These are phyloP conservation scores for Emmonsiellopsis sp. DNA, from an alignment of 2,329 filamentous ascomycete genomes.

Conservation along the genomic window DNA sequence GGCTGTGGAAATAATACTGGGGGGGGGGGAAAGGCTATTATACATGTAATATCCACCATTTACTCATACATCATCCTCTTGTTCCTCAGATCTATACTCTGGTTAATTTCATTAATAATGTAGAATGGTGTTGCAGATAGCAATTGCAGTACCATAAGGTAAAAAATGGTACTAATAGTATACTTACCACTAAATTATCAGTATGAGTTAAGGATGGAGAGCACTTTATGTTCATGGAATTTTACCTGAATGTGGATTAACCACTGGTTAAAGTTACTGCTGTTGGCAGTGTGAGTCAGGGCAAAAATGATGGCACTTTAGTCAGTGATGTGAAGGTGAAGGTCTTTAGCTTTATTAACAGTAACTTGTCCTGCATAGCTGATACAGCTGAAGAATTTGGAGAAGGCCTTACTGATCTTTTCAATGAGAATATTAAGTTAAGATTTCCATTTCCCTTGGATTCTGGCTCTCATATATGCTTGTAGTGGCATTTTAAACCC, in stretches of 20 bases:
- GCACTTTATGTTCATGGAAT: conserved; percentile 77
- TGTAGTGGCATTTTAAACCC: too few species aligned
- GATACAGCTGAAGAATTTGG: conserved; percentile 88
- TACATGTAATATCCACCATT: conserved; percentile 94
- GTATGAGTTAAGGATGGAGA: conserved; percentile 80
- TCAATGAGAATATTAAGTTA: conserved; percentile 65
- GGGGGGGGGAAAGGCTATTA: too few species aligned
- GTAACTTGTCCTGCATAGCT: conserved; percentile 85
- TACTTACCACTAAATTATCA: conserved; percentile 94
- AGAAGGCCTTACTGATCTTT: conserved; percentile 83
- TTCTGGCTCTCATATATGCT: too few species aligned
- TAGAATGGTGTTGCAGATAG: conserved; percentile 95
- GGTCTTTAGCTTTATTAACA: conserved; percentile 60
- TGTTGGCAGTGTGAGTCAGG: conserved; percentile 6
- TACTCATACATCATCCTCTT: conserved; percentile 96
- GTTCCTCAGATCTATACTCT: conserved; percentile 98
- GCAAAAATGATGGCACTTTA: conserved; percentile 16
- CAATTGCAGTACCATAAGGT: conserved; percentile 93
- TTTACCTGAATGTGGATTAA: conserved; percentile 89
- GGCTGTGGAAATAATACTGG: too few species aligned
- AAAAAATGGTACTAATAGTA: conserved; percentile 95
- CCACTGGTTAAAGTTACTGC: conserved; percentile 86
- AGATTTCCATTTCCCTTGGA: conserved; percentile 74
- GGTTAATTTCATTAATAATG: conserved; percentile 98
- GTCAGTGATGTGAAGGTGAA: conserved; percentile 14